Evolutionary conservation across 2,329 filamentous ascomycete genomes (phyloP).

Genomic region (Sporothrix phasma): DNA sequence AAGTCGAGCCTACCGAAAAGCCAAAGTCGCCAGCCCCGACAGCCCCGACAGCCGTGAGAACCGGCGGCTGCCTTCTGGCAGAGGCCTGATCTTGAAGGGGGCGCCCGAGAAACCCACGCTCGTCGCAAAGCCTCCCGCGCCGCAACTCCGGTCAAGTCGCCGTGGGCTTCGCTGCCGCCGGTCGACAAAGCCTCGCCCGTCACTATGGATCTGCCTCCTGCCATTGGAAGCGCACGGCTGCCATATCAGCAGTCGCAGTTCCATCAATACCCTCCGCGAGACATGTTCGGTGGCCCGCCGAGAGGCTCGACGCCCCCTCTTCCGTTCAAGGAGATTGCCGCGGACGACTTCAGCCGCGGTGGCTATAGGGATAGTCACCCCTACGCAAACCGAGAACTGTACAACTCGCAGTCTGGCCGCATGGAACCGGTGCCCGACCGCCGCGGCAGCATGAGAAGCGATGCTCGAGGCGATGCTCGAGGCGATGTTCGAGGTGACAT

Average conservation of each 20-base stretch:
- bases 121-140: conserved; percentile 59
- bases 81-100: conserved; percentile 56
- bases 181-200: conserved; percentile 71
- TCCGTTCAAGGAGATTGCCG: conserved; percentile 70
- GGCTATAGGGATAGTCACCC: conserved; percentile 64
- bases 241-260: conserved; percentile 8
- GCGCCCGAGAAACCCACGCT: conserved; percentile 61
- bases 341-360: conserved; percentile 83
- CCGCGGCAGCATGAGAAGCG: conserved; percentile 55
- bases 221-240: background rate
- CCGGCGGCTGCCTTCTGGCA: conserved; percentile 41
- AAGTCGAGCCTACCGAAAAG: conserved; percentile 31
- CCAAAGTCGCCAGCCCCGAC: conserved; percentile 35
- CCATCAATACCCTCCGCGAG: conserved; percentile 33
- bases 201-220: conserved; percentile 43
- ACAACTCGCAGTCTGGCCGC: conserved; percentile 88
- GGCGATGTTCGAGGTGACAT: too few species aligned
- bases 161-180: conserved; percentile 80
- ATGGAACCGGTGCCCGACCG: conserved; percentile 83
- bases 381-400: conserved; percentile 64
- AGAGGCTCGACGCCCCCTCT: conserved; percentile 29
- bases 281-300: conserved; percentile 35
- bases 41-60: conserved; percentile 29
- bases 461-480: too few species aligned
- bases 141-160: conserved; percentile 70